Base-by-base conservation (phyloP, 1,139 yeast genomes). In the Blastobotrys capitulatus region DNA sequence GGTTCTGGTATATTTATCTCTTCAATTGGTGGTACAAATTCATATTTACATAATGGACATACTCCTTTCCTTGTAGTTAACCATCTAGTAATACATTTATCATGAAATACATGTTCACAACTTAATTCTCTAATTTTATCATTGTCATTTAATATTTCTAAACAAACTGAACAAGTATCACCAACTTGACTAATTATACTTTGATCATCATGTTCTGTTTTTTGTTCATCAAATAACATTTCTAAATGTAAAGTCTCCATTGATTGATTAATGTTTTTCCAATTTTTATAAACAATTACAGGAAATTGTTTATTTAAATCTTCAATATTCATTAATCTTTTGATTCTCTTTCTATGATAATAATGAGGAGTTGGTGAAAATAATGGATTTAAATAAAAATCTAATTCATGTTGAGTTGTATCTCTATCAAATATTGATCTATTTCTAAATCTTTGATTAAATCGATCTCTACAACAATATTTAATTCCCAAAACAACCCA, bases 21-120 rank as follows among this genome's bases (percentile, higher is more conserved):
- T n/a, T n/a, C n/a, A n/a, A n/a, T 7, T 36, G 13, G 38, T 36
- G 20, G 20, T 12, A 36, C 38, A 52, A 59, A 67, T 47, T 65
- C 69, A 29, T 54, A 71, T 61, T 86, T 86, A 67, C 95, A 86
- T 73, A 83, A 80, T 12, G 95, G 95, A 62, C 95, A 86, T 58
- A 87, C 82, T 0, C 90, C 94, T 51, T 84, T 74, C 56, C 94
- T 70, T 54, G 78, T 78, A 1, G 81, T 82, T 47, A 86, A 70
- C 95, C 95, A 86, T 1, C 90, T 90, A 55, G 83, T 89, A 47
- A 86, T 73, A 66, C 95, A 86, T 22, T 75, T 82, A 10, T 83
- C 76, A 63, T 86, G 95, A 73, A 82, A 86, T 1, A 85, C 92
- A 66, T 86, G 95, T 10, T 89, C 88, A 68, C 95, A 86, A 16